Base-by-base conservation (phyloP, 768 basidiomycete species). In the Crepidotus variabilis region DNA sequence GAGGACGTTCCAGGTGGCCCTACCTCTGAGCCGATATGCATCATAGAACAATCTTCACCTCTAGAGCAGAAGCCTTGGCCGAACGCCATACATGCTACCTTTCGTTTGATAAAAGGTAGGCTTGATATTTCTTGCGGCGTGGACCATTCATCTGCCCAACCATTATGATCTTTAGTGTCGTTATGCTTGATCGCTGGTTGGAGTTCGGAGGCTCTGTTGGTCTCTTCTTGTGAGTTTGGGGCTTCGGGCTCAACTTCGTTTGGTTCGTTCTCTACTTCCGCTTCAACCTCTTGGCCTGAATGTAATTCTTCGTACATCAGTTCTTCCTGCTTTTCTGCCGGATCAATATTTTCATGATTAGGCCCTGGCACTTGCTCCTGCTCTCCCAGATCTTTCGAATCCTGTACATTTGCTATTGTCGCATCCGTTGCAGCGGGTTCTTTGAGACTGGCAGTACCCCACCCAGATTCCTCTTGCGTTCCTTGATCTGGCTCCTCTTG, bases 1-100 rank as follows among this genome's bases (percentile, higher is more conserved):
- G 28, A 28, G 28, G 28, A 28, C 28, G 28, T 28, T 28, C 28
- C 28, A 28, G 24, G 24, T 14, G 14, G 47, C 47, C 22, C n/a
- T 20, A 21, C 47, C 4, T 13, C 21, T n/a, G 52, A 58, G n/a
- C 61, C 51, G 32, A 70, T 59, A 52, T 76, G 75, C 18, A 61
- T 52, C 50, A 63, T 71, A 7, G 7, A 34, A 52, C 75, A 75
- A 10, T 48, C 46, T 24, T 71, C 70, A 11, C 70, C 72, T 10
- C 21, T 58, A 10, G 6, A 9, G 50, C 75, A 76, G 60, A 66
- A 62, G 8, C 74, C 74, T 59, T 76, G 72, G 1, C 69, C 72
- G 60, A 67, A 74, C 20, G 53, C 61, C 55, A 64, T 69, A 58
- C 75, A 77, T 21, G 69, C 70, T 21, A 63, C 55, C 50, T 69